Percentiles rank a stretch among this genome's conserved stretches.
Evolutionary conservation across 371 early-diverging fungal species (phyloP).

Genomic region (Mucor racemosus): DNA sequence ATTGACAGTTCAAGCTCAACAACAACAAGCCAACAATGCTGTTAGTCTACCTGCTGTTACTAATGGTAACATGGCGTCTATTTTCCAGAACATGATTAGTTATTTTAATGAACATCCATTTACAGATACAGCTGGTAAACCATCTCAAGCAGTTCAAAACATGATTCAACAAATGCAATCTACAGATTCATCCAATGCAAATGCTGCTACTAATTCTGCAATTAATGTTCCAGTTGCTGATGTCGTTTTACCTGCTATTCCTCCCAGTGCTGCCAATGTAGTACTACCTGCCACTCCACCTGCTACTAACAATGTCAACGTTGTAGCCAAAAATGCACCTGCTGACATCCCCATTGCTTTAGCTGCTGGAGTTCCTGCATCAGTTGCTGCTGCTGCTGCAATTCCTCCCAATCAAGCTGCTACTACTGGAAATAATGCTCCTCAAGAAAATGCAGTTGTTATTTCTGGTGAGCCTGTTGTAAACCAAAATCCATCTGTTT

Average conservation of each 20-base stretch:
- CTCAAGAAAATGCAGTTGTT: not conserved
- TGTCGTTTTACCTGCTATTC: not conserved
- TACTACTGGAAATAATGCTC: not conserved
- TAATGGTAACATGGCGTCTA: not conserved
- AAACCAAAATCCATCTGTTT: not conserved
- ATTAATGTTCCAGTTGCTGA: not conserved
- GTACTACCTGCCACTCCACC: not conserved
- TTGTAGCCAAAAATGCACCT: not conserved
- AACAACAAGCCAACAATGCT: too few species aligned
- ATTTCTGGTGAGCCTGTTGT: not conserved
- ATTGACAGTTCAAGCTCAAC: slow-evolving; percentile 10
- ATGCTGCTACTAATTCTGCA: slow-evolving; percentile 5
- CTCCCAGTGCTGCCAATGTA: not conserved
- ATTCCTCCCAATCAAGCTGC: not conserved
- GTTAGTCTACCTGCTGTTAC: not conserved
- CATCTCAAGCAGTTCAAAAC: not conserved
- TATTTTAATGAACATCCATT: slow-evolving; percentile 5
- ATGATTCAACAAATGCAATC: slow-evolving; percentile 3
- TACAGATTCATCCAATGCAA: not conserved
- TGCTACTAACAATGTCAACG: not conserved
- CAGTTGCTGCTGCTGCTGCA: slow-evolving; percentile 15
- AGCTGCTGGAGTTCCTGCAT: slow-evolving; percentile 12
- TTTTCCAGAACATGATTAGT: slow-evolving; percentile 1
- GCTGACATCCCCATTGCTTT: slow-evolving; percentile 13
- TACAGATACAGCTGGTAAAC: not conserved